Percentiles rank a stretch among this genome's conserved stretches.
Evolutionary conservation across 202 grass and related monocot species (phyloP).

Genomic region (Zizania palustris): DNA sequence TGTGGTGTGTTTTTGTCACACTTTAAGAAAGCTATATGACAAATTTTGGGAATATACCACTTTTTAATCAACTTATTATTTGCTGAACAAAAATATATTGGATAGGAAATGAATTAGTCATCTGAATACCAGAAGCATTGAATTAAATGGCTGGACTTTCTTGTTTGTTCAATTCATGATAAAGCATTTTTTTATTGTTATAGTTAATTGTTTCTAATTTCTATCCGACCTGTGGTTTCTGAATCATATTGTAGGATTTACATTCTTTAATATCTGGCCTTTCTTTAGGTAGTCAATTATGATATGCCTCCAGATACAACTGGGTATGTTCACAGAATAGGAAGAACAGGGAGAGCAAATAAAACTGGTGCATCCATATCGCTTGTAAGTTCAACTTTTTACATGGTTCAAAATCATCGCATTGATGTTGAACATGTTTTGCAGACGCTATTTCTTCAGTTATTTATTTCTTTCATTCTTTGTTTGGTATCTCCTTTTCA

Average conservation of each 20-base stretch:
- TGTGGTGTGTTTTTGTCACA: not conserved
- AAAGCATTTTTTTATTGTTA: not conserved
- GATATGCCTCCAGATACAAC: constrained; percentile 75
- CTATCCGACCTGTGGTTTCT: constrained; percentile 12
- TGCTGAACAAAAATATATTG: constrained; percentile 22
- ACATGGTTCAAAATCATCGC: constrained; percentile 18
- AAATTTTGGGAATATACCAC: constrained; percentile 13
- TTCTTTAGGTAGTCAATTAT: constrained; percentile 87
- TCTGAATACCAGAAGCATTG: not conserved
- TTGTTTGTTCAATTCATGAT: constrained; percentile 4
- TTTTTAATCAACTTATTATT: not conserved
- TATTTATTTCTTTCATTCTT: constrained; percentile 31
- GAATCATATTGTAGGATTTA: constrained; percentile 32
- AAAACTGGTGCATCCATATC: constrained; percentile 84
- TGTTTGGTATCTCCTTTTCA: constrained; percentile 49
- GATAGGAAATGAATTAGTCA: constrained; percentile 16
- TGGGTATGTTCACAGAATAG: constrained; percentile 96
- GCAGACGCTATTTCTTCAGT: constrained; percentile 28
- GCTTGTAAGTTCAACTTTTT: constrained; percentile 68
- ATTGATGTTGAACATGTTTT: constrained; percentile 17
- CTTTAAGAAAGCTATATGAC: constrained; percentile 20
- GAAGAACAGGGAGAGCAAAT: constrained; percentile 85
- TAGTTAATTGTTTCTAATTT: constrained; percentile 12
- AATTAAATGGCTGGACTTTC: not conserved
- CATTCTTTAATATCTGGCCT: constrained; percentile 32